These are phyloP conservation scores for Sonneratia caseolaris DNA, from an alignment of 345 rosid genomes.

Conservation along the genomic window DNA sequence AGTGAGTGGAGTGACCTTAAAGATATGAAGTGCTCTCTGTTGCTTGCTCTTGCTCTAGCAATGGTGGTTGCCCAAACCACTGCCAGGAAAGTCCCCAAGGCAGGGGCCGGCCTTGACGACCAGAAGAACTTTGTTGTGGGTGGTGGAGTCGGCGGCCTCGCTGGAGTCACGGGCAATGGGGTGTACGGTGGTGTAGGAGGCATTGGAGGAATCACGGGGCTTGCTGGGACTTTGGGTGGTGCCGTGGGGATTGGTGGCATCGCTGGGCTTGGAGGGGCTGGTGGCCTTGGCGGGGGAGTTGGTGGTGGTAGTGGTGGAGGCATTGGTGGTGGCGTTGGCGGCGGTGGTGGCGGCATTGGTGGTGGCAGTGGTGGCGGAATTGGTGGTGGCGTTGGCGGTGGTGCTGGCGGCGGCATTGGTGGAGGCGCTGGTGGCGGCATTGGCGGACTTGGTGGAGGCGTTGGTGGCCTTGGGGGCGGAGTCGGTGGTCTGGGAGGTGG, in stretches of 20 bases:
- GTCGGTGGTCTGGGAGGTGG: background rate
- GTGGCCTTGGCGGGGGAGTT: too few relatives aligned
- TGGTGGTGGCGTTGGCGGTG: background rate
- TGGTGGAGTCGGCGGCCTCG: slow-evolving; percentile 1
- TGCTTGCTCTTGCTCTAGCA: background rate
- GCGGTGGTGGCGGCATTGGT: background rate
- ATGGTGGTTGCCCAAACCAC: background rate
- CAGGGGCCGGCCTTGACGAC: slow-evolving; percentile 1
- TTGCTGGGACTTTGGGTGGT: background rate
- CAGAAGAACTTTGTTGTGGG: background rate
- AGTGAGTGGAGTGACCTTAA: background rate
- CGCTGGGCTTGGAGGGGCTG: background rate
- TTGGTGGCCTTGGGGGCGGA: background rate
- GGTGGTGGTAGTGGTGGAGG: background rate
- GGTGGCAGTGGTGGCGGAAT: background rate
- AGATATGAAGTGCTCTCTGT: slow-evolving; percentile 4
- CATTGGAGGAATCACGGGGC: background rate
- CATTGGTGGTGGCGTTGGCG: background rate
- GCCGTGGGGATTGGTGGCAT: background rate
- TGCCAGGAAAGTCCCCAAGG: background rate
- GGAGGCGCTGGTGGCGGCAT: background rate
- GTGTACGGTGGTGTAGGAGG: slow-evolving; percentile 7
- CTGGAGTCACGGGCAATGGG: background rate
- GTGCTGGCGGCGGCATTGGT: background rate
- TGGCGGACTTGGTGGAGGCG: background rate